Conservation (phyloP, 768 basidiomycete genomes). For the Boletus sp. region DNA sequence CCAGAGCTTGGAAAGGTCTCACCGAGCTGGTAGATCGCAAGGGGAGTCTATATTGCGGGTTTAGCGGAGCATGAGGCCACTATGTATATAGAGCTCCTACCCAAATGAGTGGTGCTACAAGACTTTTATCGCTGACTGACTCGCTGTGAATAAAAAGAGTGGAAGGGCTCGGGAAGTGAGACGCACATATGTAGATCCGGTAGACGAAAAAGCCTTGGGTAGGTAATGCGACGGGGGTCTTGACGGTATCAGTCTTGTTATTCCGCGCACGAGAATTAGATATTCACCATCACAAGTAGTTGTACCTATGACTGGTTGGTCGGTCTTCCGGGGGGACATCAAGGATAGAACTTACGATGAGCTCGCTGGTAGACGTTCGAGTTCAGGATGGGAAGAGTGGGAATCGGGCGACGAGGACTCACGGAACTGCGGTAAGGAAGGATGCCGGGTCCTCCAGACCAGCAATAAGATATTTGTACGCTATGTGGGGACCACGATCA, state of each 20-base stretch:
- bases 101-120: conserved; percentile 2
- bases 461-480: conserved; percentile 1
- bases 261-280: neutral
- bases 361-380: neutral
- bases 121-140: neutral
- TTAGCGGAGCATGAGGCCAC: neutral
- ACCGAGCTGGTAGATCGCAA: neutral
- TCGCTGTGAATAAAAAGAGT: neutral
- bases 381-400: neutral
- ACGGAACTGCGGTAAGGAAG: neutral
- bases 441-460: neutral
- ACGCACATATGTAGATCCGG: conserved; percentile 6
- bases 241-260: neutral
- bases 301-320: neutral
- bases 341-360: neutral
- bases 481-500: neutral
- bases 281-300: neutral
- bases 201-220: conserved; percentile 8
- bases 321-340: neutral
- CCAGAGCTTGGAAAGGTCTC: neutral
- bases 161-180: neutral
- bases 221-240: neutral
- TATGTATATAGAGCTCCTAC: neutral
- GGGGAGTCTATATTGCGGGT: neutral
- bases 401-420: neutral